Percentiles rank a stretch among this genome's conserved stretches.
phyloP scores from a whole-genome alignment of 306 rosid species.

The Phaseolus lunatus region DNA sequence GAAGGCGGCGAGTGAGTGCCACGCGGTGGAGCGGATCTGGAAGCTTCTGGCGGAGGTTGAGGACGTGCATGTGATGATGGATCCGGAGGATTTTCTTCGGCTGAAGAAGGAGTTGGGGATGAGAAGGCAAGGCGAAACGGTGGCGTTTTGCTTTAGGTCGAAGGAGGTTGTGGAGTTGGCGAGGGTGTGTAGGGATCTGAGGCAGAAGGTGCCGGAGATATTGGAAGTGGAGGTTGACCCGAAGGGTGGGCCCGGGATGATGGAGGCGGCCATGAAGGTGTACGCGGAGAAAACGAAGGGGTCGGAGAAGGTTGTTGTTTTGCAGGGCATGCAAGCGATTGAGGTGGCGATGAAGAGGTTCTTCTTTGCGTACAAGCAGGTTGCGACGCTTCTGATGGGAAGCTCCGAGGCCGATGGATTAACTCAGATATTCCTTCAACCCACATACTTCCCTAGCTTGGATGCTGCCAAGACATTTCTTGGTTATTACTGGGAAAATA shows the following conservation, averaged over 20 bases:
- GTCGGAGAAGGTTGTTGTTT: constrained; percentile 60
- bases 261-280: constrained; percentile 93
- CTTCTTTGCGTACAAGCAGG: constrained; percentile 83
- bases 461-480: constrained; percentile 95
- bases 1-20: constrained; percentile 66
- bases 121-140: constrained; percentile 55
- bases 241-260: constrained; percentile 86
- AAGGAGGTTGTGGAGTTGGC: constrained; percentile 69
- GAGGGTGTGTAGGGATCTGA: constrained; percentile 69
- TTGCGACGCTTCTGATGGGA: constrained; percentile 72
- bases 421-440: constrained; percentile 77
- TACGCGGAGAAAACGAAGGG: constrained; percentile 60
- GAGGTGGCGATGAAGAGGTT: constrained; percentile 80
- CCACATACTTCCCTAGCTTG: constrained; percentile 87
- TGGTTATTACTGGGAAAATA: constrained; percentile 55
- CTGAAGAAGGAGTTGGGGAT: constrained; percentile 65
- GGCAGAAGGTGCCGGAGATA: constrained; percentile 73
- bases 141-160: constrained; percentile 80
- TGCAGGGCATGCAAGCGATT: constrained; percentile 78
- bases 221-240: constrained; percentile 91
- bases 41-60: constrained; percentile 70
- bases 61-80: constrained; percentile 82
- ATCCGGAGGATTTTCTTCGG: constrained; percentile 78
- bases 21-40: constrained; percentile 80
- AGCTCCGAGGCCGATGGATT: constrained; percentile 69